A percentile compares a stretch with the other conserved stretches of the same genome.
Conservation (phyloP, 116 monocot genomes). For the Dioscorea cayenensis region DNA sequence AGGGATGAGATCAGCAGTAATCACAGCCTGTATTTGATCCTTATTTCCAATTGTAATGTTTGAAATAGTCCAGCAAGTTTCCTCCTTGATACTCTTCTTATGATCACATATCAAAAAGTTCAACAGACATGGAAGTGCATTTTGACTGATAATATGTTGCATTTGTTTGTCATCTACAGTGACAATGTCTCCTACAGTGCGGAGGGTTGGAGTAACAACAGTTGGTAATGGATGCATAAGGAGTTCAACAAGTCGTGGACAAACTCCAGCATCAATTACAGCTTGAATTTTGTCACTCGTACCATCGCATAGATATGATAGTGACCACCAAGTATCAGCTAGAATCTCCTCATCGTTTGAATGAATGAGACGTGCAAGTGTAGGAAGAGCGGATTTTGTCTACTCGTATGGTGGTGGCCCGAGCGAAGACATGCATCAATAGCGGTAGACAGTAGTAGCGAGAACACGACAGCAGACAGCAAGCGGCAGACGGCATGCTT, state of each 20-base stretch:
- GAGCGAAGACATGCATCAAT: no score
- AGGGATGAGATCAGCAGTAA: slow-evolving; percentile 59
- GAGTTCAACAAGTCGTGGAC: slow-evolving; percentile 21
- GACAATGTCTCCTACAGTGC: slow-evolving; percentile 89
- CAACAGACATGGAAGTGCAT: slow-evolving; percentile 73
- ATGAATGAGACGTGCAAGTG: slow-evolving; percentile 56
- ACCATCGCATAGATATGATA: slow-evolving; percentile 69
- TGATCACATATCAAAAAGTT: slow-evolving; percentile 64
- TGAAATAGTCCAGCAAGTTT: slow-evolving; percentile 96
- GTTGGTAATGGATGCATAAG: slow-evolving; percentile 48
- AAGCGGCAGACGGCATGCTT: no score
- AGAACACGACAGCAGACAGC: no score
- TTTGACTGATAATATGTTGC: slow-evolving; percentile 68
- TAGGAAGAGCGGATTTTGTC: slow-evolving; percentile 52
- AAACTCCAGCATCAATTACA: slow-evolving; percentile 77
- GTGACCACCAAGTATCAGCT: slow-evolving; percentile 82
- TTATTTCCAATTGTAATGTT: slow-evolving; percentile 94
- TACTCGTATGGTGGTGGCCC: no score
- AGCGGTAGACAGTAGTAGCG: no score
- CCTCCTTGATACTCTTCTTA: slow-evolving; percentile 92
- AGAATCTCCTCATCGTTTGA: slow-evolving; percentile 78
- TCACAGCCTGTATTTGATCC: slow-evolving; percentile 95
- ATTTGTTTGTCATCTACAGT: slow-evolving; percentile 92
- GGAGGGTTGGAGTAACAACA: slow-evolving; percentile 72
- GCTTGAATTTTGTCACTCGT: slow-evolving; percentile 75